These are phyloP conservation scores for Phylloporus sp. DNA, from an alignment of 768 basidiomycete genomes.

Conservation along the genomic window DNA sequence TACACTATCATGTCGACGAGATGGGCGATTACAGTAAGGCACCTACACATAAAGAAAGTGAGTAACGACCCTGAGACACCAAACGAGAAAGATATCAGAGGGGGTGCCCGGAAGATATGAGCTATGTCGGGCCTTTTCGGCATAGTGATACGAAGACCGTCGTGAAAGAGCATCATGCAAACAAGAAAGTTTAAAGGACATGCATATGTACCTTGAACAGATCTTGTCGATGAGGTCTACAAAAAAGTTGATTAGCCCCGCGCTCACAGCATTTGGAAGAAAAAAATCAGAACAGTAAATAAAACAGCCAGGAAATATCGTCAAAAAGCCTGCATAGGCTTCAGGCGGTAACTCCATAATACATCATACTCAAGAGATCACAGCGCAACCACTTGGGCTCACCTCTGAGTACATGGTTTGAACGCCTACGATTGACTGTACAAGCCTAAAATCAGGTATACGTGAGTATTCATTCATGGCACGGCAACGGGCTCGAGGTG, in stretches of 20 bases:
- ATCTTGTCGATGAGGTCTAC: neutral
- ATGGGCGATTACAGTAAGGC: neutral
- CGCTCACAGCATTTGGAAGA: neutral
- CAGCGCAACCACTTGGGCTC: neutral
- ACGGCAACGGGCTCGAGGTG: neutral
- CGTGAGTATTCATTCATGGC: slow-evolving; percentile 1
- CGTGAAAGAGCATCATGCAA: slow-evolving; percentile 45
- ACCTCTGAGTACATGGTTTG: neutral
- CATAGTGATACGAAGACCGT: slow-evolving; percentile 87
- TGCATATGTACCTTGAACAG: slow-evolving; percentile 9
- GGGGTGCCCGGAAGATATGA: slow-evolving; percentile 77
- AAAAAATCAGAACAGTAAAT: slow-evolving; percentile 49
- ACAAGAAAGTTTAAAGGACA: neutral
- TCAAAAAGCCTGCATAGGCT: slow-evolving; percentile 45
- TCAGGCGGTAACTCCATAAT: slow-evolving; percentile 88
- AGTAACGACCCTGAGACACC: neutral
- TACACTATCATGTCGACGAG: fast-evolving
- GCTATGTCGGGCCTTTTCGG: slow-evolving; percentile 95
- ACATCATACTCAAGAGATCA: slow-evolving; percentile 4
- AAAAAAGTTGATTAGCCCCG: neutral
- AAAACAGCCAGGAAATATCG: slow-evolving; percentile 81
- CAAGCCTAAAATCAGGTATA: slow-evolving; percentile 1
- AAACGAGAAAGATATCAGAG: slow-evolving; percentile 44
- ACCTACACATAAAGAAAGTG: neutral
- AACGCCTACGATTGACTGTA: neutral